phyloP scores from a whole-genome alignment of 306 rosid species.

The Medicago truncatula region DNA sequence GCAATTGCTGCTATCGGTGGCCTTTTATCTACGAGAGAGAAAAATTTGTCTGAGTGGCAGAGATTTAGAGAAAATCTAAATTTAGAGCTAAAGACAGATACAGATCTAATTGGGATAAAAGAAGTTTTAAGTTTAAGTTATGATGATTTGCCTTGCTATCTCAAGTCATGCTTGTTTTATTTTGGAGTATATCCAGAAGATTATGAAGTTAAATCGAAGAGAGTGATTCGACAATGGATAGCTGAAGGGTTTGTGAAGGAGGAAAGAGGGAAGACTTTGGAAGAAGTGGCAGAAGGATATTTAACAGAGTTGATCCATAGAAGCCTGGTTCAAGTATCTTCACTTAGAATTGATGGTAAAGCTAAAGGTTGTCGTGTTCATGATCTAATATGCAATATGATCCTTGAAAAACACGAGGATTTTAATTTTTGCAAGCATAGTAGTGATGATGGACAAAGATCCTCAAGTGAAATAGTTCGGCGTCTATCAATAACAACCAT shows the following conservation, averaged over 20 bases:
- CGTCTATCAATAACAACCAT: neutral
- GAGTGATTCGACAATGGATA: neutral
- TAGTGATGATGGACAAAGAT: neutral
- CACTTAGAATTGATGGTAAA: neutral
- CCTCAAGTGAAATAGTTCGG: neutral
- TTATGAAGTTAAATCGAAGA: neutral
- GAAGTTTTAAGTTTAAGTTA: neutral
- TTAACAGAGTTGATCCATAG: neutral
- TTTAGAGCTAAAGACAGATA: neutral
- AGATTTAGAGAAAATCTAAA: neutral
- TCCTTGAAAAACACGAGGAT: neutral
- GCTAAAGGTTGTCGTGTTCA: neutral
- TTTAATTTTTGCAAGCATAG: neutral
- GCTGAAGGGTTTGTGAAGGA: slow-evolving; percentile 1
- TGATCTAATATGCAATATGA: neutral
- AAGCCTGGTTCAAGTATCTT: neutral
- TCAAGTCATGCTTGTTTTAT: neutral
- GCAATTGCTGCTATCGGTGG: neutral
- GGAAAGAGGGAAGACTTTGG: neutral
- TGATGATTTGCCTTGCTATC: neutral
- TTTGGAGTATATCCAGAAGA: slow-evolving; percentile 1
- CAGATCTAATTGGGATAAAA: neutral
- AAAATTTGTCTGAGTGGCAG: neutral
- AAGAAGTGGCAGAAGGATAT: slow-evolving; percentile 4
- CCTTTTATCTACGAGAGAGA: neutral